phyloP scores from a whole-genome alignment of 2,329 filamentous ascomycete species.

The Venturia oleaginea region DNA sequence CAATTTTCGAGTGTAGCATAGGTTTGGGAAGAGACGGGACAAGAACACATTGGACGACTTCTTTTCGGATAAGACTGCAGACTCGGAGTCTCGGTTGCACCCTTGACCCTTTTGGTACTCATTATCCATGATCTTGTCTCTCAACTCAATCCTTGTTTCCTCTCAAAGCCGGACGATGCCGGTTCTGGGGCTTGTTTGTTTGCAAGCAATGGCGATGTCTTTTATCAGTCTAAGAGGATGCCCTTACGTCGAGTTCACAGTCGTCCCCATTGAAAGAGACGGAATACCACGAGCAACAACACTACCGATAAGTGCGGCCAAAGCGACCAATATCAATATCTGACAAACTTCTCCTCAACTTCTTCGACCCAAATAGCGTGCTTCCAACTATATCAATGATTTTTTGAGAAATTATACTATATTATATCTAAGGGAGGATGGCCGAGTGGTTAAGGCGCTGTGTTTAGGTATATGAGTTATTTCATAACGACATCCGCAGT shows the following conservation, averaged over 20 bases:
- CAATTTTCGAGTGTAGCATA: background rate
- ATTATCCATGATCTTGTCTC: background rate
- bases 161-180: background rate
- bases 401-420: background rate
- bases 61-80: background rate
- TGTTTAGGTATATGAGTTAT: constrained; percentile 13
- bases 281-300: no score
- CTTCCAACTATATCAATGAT: no score
- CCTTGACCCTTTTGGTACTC: background rate
- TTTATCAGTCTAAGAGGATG: background rate
- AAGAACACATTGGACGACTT: background rate
- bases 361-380: no score
- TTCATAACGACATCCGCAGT: constrained; percentile 12
- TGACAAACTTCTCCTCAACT: no score
- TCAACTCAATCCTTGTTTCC: background rate
- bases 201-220: background rate
- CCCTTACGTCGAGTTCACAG: background rate
- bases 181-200: background rate
- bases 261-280: no score
- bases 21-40: background rate
- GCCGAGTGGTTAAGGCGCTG: constrained; percentile 16
- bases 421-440: constrained; percentile 2
- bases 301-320: no score
- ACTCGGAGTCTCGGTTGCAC: background rate
- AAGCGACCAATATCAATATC: no score